These are phyloP conservation scores for Coniochaeta sp. DNA, from an alignment of 2,329 filamentous ascomycete genomes.

Conservation along the genomic window DNA sequence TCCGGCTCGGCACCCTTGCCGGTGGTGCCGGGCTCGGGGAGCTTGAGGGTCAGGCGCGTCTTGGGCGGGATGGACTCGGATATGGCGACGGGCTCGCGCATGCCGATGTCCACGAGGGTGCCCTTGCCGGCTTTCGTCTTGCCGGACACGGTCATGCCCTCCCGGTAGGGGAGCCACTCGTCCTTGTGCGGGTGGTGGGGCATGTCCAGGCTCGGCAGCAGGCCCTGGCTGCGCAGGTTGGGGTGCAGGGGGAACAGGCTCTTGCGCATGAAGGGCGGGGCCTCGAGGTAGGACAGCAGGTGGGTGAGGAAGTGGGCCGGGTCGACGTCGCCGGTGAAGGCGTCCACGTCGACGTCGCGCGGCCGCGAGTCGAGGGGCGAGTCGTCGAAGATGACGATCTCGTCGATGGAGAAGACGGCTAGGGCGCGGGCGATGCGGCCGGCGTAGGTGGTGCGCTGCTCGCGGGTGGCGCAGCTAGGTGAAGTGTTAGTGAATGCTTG, in stretches of 20 bases:
- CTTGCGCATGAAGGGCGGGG: conserved; percentile 73
- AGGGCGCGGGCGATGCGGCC: conserved; percentile 74
- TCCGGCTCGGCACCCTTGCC: conserved; percentile 44
- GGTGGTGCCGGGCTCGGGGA: conserved; percentile 33
- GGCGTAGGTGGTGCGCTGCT: conserved; percentile 66
- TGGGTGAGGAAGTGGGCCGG: conserved; percentile 76
- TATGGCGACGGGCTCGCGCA: conserved; percentile 48
- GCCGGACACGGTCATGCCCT: conserved; percentile 59
- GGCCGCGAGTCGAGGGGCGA: conserved; percentile 38
- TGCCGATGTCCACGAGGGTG: conserved; percentile 52
- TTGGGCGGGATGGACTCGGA: conserved; percentile 56
- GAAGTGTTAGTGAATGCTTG: neutral
- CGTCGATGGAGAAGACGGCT: conserved; percentile 77
- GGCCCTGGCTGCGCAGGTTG: conserved; percentile 65
- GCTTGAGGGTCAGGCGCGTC: conserved; percentile 66
- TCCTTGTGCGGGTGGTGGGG: conserved; percentile 71
- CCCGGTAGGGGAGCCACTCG: conserved; percentile 74
- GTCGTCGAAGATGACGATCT: conserved; percentile 77
- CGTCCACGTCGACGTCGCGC: conserved; percentile 38
- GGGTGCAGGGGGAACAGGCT: conserved; percentile 70
- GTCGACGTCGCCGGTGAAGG: conserved; percentile 63
- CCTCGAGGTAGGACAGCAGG: conserved; percentile 74
- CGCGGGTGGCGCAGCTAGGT: conserved; percentile 59
- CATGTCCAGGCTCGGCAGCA: conserved; percentile 73
- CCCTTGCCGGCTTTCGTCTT: conserved; percentile 29